Evolutionary conservation across 306 rosid genomes (phyloP).

Genomic region (Malus asiatica): DNA sequence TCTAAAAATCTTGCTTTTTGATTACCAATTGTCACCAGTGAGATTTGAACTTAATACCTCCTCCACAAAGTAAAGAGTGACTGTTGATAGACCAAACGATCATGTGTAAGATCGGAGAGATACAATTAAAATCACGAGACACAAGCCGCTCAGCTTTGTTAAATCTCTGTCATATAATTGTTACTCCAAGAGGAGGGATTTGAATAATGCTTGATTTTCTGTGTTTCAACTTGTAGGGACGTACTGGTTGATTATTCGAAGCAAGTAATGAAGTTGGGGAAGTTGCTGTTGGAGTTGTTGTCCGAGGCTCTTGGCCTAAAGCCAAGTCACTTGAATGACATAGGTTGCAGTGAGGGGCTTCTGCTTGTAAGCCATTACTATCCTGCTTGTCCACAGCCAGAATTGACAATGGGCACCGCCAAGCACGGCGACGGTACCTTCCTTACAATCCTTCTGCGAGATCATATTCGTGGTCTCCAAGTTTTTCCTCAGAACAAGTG

Average conservation of each 20-base stretch:
- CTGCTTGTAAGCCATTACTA: constrained; percentile 8
- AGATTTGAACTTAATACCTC: too few relatives aligned
- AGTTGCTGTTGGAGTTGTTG: constrained; percentile 7
- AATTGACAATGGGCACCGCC: constrained; percentile 4
- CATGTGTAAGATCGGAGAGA: background rate
- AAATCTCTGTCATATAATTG: background rate
- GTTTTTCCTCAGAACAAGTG: constrained; percentile 17
- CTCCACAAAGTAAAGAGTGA: background rate
- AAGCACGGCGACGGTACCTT: constrained; percentile 33
- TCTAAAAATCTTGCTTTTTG: too few relatives aligned
- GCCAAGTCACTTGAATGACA: background rate
- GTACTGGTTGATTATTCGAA: background rate
- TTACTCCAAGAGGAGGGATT: too few relatives aligned
- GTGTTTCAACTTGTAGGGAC: background rate
- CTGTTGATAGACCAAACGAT: background rate
- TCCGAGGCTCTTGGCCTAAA: constrained; percentile 12
- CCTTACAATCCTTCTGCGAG: constrained; percentile 43
- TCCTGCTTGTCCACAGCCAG: constrained; percentile 23
- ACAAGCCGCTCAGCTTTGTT: too few relatives aligned
- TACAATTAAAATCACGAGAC: background rate
- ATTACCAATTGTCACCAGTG: background rate
- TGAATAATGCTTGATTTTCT: too few relatives aligned
- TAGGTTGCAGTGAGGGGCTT: constrained; percentile 15
- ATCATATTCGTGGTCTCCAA: constrained; percentile 48
- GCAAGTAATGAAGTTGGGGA: constrained; percentile 29